Conservation (phyloP, 2,329 filamentous ascomycete species). For the Rosellinia necatrix region DNA sequence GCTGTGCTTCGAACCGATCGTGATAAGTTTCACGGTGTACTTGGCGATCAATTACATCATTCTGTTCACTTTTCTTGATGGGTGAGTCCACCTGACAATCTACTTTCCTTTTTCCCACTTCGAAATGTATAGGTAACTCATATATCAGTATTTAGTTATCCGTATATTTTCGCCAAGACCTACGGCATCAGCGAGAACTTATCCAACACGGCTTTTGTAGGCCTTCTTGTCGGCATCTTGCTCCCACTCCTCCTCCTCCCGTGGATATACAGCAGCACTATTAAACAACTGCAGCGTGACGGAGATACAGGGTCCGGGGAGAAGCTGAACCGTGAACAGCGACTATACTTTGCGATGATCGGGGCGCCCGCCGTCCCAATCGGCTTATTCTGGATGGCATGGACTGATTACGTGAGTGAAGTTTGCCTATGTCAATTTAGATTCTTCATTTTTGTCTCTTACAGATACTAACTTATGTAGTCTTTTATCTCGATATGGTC, state of each 20-base stretch:
- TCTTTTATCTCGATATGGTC: slow-evolving; percentile 43
- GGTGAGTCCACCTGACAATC: neutral
- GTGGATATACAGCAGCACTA: slow-evolving; percentile 33
- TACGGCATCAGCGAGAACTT: slow-evolving; percentile 47
- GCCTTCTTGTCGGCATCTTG: slow-evolving; percentile 45
- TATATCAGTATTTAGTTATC: slow-evolving; percentile 42
- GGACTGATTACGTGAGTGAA: slow-evolving; percentile 41
- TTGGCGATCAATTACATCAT: slow-evolving; percentile 54
- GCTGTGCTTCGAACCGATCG: slow-evolving; percentile 45
- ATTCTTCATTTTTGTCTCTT: neutral
- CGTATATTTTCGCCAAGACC: slow-evolving; percentile 48
- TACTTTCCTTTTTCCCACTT: too few relatives aligned
- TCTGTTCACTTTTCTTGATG: slow-evolving; percentile 53
- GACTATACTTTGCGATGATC: slow-evolving; percentile 46
- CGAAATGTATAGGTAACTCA: neutral
- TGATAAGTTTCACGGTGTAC: slow-evolving; percentile 50
- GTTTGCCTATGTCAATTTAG: neutral
- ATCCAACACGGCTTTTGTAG: slow-evolving; percentile 46
- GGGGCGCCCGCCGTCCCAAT: slow-evolving; percentile 47
- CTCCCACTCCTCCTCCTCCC: slow-evolving; percentile 37
- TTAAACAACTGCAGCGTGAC: slow-evolving; percentile 29
- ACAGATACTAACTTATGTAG: neutral
- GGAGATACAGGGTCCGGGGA: slow-evolving; percentile 18
- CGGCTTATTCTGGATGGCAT: slow-evolving; percentile 52
- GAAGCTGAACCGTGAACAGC: slow-evolving; percentile 39